phyloP scores from a whole-genome alignment of 164 flowering plant genomes.

The Liquidambar formosana region DNA sequence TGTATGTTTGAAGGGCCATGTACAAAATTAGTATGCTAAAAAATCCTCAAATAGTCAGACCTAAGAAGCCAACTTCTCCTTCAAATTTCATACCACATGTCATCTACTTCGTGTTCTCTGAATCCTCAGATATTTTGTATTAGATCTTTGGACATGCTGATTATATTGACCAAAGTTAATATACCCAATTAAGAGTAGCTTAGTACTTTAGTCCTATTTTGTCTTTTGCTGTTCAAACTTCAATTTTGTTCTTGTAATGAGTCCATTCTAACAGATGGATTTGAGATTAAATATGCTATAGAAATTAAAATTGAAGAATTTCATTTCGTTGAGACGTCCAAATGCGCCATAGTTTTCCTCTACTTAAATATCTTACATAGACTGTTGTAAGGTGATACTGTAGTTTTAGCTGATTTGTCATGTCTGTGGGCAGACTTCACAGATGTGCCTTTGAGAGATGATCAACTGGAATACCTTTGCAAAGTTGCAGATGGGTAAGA shows the following conservation, averaged over 20 bases:
- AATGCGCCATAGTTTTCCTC: background rate
- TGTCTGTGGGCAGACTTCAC: conserved; percentile 67
- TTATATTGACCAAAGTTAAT: too few species aligned
- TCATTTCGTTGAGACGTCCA: background rate
- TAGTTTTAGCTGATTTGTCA: conserved; percentile 12
- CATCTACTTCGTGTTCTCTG: too few species aligned
- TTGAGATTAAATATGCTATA: background rate
- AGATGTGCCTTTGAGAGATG: conserved; percentile 91
- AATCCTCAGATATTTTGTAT: too few species aligned
- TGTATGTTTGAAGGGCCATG: background rate
- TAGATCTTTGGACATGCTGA: too few species aligned
- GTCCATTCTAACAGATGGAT: background rate
- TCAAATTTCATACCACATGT: too few species aligned
- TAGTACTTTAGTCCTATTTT: background rate
- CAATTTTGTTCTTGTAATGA: background rate
- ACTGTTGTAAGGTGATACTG: background rate
- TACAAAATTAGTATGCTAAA: too few species aligned
- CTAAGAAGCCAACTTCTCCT: too few species aligned
- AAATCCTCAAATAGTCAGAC: too few species aligned
- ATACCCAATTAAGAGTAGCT: too few species aligned
- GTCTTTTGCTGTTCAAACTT: background rate
- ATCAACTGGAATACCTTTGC: conserved; percentile 86
- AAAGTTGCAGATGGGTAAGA: conserved; percentile 91
- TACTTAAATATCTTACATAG: background rate
- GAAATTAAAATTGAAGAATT: background rate